Evolutionary conservation across 2,329 filamentous ascomycete genomes (phyloP), one percentile per base, ranked within the genome.

Genomic region (Cytospora piceae): DNA sequence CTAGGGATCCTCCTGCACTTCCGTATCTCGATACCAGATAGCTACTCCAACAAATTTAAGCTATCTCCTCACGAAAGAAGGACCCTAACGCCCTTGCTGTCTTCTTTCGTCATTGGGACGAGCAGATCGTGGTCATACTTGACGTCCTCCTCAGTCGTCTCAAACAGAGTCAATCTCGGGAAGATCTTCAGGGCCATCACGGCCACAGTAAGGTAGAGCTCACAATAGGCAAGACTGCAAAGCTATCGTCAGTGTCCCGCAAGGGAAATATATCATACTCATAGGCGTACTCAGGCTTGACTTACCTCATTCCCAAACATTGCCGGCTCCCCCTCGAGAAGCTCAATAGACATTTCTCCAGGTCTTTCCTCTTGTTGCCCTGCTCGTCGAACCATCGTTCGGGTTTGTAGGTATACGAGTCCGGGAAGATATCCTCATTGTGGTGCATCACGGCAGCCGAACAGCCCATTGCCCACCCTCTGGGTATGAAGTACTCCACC

Each of bases 281-380:
- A 20, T 11, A 4, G 46, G n/a, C n/a, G 12, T 22, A 14, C 34
- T 46, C 12, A 22, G 27, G 22, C 7, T 8, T 24, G 27, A 70
- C 71, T 69, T 49, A 73, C 72, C 71, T 71, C 64, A 71, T 70
- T 3, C 70, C 72, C 24, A 71, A 11, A 52, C 71, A 73, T 22
- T 32, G 53, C 32, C 72, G 65, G n/a, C 65, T 72, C 5, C 72
- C 71, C 58, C 67, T 72, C 14, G 59, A 64, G 24, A 72, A 73
- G 9, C 67, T 57, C 20, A 72, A 51, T n/a, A 69, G 14, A 8
- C 58, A 64, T 7, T 64, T 67, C 27, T 73, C 70, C 4, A 70
- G 58, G 20, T 68, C 58, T 12, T 22, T 34, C 0, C 62, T 58
- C 29, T 53, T 39, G 46, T 67, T 42, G 17, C 53, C 46, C 14